Evolutionary conservation across 2,329 filamentous ascomycete species (phyloP).

Genomic region (Fusarium sp.): DNA sequence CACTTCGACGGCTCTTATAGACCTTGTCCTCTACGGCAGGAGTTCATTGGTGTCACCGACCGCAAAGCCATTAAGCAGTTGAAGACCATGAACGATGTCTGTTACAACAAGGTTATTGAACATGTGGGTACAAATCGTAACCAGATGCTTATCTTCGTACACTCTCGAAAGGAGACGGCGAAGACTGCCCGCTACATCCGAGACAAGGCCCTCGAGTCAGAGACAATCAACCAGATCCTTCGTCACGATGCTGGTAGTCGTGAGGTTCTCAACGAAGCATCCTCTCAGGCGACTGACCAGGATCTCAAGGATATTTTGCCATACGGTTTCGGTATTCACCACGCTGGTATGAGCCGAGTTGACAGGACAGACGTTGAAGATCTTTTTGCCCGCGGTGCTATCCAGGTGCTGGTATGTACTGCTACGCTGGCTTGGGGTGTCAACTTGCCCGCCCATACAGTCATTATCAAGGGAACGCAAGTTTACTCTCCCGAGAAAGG

Average conservation of each 20-base stretch:
- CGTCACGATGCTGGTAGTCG: slow-evolving; percentile 92
- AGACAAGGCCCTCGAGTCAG: slow-evolving; percentile 96
- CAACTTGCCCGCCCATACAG: slow-evolving; percentile 95
- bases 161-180: slow-evolving; percentile 97
- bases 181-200: slow-evolving; percentile 97
- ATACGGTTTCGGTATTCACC: slow-evolving; percentile 98
- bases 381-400: slow-evolving; percentile 88
- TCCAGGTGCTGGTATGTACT: slow-evolving; percentile 96
- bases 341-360: slow-evolving; percentile 95
- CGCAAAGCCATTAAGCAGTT: slow-evolving; percentile 99
- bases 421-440: slow-evolving; percentile 99
- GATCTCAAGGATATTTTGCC: slow-evolving; percentile 95
- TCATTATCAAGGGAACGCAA: slow-evolving; percentile 98
- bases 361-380: slow-evolving; percentile 97
- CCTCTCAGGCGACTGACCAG: slow-evolving; percentile 83
- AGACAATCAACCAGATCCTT: slow-evolving; percentile 96
- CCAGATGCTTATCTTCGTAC: slow-evolving; percentile 99
- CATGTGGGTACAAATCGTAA: slow-evolving; percentile 94
- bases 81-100: slow-evolving; percentile 99
- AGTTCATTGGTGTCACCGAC: slow-evolving; percentile 97
- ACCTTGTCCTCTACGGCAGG: slow-evolving; percentile 93
- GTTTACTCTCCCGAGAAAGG: slow-evolving; percentile 99
- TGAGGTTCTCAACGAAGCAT: slow-evolving; percentile 88
- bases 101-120: slow-evolving; percentile 96
- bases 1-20: slow-evolving; percentile 96